Base-by-base conservation (phyloP, 1,139 yeast genomes). In the Lodderomyces elongisporus region DNA sequence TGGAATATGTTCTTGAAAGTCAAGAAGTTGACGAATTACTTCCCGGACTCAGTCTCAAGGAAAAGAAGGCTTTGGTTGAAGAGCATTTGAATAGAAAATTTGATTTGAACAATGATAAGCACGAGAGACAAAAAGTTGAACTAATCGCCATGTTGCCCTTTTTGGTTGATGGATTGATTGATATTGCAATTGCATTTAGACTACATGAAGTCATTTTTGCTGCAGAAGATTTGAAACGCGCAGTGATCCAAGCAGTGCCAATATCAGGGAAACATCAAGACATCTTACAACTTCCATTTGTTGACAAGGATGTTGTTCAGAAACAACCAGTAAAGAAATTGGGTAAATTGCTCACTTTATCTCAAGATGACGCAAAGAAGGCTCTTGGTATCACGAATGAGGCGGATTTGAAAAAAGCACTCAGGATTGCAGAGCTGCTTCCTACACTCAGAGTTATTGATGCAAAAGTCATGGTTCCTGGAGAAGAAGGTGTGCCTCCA, bases 391-490 rank as follows among this genome's bases (percentile, higher is more conserved):
- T 80, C 32, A 47, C 51, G 15, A 77, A 77, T 41, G 62, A 65
- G 20, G 46, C 48, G 2, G 56, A 70, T 46, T 56, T 78, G 34
- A 52, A 66, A 16, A 64, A 66, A 23, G 72, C 87, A 3, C 54
- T 82, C 33, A 58, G 66, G 9, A 71, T 80, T 36, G 95, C 93
- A 2, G 53, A 70, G 5, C 65, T 69, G 33, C 75, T 87, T 27
- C 96, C 97, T 27, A 62, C 68, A 30, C 60, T 91, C 38, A 78
- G 84, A 47, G 64, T 89, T 14, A 46, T 88, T 28, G 77, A 76
- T 34, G 80, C 95, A 30, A 77, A 74, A 38, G 87, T 89, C 59
- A 73, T 76, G 43, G 96, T 89, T 28, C 94, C 96, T 3, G 98
- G 97, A 25, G 97, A 89, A 62, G 58, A 63, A 17, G 33, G 34